Evolutionary conservation across 2,329 filamentous ascomycete genomes (phyloP), one percentile per base, ranked within the genome.

Genomic region (Eurotiales sp.): DNA sequence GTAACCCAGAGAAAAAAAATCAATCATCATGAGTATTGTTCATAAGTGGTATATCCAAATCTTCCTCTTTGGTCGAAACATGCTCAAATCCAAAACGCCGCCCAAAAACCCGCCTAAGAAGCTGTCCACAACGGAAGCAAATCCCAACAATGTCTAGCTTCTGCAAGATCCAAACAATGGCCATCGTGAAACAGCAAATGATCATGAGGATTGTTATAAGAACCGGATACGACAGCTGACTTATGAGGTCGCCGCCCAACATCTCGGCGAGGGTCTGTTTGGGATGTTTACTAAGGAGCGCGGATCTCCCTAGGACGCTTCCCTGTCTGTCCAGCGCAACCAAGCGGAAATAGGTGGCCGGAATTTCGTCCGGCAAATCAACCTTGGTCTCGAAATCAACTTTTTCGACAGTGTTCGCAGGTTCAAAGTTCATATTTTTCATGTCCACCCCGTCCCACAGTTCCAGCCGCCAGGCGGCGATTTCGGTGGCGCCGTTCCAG

Each of bases 401-500:
- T 46, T 65, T 69, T 8, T 52, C 41, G 11, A 59, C 56, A 12
- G 54, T 45, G 2, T 46, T 53, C 5, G 63, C 27, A 7, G 54
- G 37, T 8, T 52, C 49, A 29, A 59, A 66, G 8, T 56, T 37
- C 15, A 49, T 39, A 8, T 53, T 44, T 8, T 48, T 37, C 3
- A 55, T 14, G 27, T 58, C 50, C 3, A 45, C 50, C 0, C 46
- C 48, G 15, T 53, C 46, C 56, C 55, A 59, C 2, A 50, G 46
- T 27, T 64, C 58, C 21, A 71, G 60, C 19, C 58, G 57, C 65
- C 57, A 72, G 30, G n/a, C 54, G 44, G 32, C 56, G 36, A 64
- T 66, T 55, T 74, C 68, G 0, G 73, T 75, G 8, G 73, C 73
- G 0, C 73, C 73, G 41, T 76, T 76, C 74, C 73, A 76, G 56